These are phyloP conservation scores for Trichoderma sp. DNA, from an alignment of 2,329 filamentous ascomycete genomes.

Conservation along the genomic window DNA sequence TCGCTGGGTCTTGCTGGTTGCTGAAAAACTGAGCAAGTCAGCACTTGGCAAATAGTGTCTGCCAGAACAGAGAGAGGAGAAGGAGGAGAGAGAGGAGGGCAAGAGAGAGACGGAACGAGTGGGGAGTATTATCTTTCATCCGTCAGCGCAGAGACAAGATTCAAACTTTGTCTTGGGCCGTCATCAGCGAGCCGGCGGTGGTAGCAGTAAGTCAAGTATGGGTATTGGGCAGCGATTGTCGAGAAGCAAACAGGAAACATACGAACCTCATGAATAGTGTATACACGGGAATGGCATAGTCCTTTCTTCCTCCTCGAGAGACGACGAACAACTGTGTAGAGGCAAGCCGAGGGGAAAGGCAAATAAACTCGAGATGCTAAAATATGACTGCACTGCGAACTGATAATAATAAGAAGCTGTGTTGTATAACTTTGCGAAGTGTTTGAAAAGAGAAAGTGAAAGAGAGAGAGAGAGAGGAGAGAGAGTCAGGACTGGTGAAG, in stretches of 20 bases:
- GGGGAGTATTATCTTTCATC: constrained; percentile 21
- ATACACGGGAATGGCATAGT: constrained; percentile 22
- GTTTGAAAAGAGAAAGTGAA: not conserved
- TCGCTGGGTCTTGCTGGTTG: constrained; percentile 22
- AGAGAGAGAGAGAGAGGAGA: not conserved
- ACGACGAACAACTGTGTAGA: constrained; percentile 6
- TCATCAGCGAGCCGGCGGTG: constrained; percentile 9
- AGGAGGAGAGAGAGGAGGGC: not conserved
- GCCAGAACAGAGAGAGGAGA: not conserved
- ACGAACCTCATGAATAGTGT: constrained; percentile 29
- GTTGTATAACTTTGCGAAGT: constrained; percentile 2
- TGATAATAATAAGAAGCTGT: not conserved
- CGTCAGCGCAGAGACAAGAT: constrained; percentile 24
- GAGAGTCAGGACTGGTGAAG: not conserved
- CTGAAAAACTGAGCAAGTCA: constrained; percentile 24
- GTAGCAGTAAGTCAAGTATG: constrained; percentile 2
- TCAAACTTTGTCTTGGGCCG: constrained; percentile 24
- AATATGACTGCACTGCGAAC: constrained; percentile 15
- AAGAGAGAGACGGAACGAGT: constrained; percentile 17
- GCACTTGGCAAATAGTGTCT: constrained; percentile 25
- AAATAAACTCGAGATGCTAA: not conserved
- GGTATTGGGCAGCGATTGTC: not conserved
- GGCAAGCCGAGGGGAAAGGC: constrained; percentile 8
- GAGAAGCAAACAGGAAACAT: constrained; percentile 11
- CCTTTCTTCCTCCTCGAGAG: not conserved